Evolutionary conservation across 805 yeast species (phyloP).

Genomic region (Debaryomyces hansenii): DNA sequence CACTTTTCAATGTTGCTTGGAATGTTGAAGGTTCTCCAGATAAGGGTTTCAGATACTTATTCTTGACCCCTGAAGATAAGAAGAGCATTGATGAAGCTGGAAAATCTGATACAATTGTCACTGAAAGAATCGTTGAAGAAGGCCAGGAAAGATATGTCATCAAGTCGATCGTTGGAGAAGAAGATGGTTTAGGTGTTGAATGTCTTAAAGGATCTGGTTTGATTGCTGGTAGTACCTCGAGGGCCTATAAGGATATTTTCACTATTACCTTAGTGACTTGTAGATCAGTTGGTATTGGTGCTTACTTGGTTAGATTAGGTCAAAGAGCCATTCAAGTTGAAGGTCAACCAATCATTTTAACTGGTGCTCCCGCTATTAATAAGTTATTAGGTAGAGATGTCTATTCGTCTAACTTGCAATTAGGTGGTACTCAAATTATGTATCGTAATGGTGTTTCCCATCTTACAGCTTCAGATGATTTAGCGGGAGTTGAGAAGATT

Average conservation of each 20-base stretch:
- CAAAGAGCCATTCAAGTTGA: constrained; percentile 98
- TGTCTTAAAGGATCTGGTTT: constrained; percentile 97
- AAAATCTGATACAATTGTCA: constrained; percentile 59
- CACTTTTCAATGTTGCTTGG: constrained; percentile 92
- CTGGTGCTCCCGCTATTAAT: constrained; percentile 99
- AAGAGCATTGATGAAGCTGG: constrained; percentile 57
- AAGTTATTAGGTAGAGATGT: constrained; percentile 96
- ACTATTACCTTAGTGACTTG: constrained; percentile 98
- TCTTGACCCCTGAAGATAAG: constrained; percentile 69
- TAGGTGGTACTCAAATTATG: constrained; percentile 99
- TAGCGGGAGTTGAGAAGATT: constrained; percentile 93
- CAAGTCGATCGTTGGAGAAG: constrained; percentile 85
- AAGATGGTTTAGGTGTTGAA: constrained; percentile 98
- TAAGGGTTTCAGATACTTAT: constrained; percentile 89
- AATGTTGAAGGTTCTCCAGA: constrained; percentile 69
- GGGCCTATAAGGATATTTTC: constrained; percentile 96
- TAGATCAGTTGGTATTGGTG: constrained; percentile 99
- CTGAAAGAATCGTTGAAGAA: constrained; percentile 77
- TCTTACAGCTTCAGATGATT: constrained; percentile 92
- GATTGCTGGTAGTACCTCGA: constrained; percentile 98
- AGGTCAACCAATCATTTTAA: constrained; percentile 96
- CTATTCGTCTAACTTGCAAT: constrained; percentile 92
- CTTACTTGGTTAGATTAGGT: constrained; percentile 95
- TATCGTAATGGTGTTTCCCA: constrained; percentile 98
- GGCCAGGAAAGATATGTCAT: constrained; percentile 84